Percentiles rank a stretch among this genome's conserved stretches.
phyloP scores from a whole-genome alignment of 1,139 yeast genomes.

The Meyerozyma guilliermondii region DNA sequence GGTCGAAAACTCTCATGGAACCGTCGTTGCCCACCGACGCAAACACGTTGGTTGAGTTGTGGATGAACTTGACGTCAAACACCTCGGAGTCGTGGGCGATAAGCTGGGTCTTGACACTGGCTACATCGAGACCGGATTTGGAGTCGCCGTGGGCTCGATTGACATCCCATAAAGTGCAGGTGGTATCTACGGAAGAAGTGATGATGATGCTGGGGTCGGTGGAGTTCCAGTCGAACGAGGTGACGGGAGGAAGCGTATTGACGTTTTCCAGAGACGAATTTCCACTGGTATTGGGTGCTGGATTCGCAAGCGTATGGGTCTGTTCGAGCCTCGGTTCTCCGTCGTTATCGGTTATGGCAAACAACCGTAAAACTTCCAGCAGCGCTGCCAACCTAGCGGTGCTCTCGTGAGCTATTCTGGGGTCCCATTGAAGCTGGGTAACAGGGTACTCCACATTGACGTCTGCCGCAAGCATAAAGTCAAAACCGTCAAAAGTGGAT shows the following conservation, averaged over 20 bases:
- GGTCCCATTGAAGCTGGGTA: conserved; percentile 73
- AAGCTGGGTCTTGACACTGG: conserved; percentile 84
- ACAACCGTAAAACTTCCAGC: conserved; percentile 66
- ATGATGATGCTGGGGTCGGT: conserved; percentile 67
- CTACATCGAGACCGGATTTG: conserved; percentile 40
- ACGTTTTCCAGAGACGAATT: conserved; percentile 49
- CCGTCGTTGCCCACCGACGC: conserved; percentile 97
- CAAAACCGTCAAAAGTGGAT: conserved; percentile 30
- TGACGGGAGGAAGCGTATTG: conserved; percentile 70
- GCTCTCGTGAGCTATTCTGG: conserved; percentile 25
- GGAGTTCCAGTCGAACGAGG: conserved; percentile 91
- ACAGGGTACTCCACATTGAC: conserved; percentile 57
- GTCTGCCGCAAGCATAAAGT: conserved; percentile 50
- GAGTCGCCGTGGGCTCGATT: conserved; percentile 24
- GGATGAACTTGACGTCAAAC: conserved; percentile 81
- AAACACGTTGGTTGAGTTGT: conserved; percentile 72
- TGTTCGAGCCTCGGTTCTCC: conserved; percentile 30
- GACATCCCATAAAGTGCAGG: conserved; percentile 95
- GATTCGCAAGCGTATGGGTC: conserved; percentile 41
- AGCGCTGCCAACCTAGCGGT: conserved; percentile 56
- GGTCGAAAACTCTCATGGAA: conserved; percentile 84
- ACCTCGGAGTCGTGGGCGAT: conserved; percentile 97
- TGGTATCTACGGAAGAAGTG: conserved; percentile 89
- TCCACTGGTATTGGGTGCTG: conserved; percentile 19
- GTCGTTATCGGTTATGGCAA: conserved; percentile 30